These are phyloP conservation scores for Fusarium verticillioides DNA, from an alignment of 2,329 filamentous ascomycete species.

Conservation along the genomic window DNA sequence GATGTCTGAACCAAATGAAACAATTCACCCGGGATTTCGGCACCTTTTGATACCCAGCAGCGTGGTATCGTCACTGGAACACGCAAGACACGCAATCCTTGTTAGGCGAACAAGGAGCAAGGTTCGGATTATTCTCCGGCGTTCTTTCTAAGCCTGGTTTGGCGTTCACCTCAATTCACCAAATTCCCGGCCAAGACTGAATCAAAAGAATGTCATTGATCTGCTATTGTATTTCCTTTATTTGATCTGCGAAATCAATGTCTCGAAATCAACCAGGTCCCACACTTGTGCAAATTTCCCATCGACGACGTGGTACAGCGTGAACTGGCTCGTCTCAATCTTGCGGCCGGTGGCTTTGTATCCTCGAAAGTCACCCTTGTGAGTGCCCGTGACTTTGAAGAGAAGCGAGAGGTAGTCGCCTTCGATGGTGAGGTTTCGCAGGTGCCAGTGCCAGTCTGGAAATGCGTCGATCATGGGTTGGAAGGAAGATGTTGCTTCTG, in stretches of 20 bases:
- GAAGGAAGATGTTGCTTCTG: neutral
- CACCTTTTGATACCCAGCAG: neutral
- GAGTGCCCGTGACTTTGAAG: slow-evolving; percentile 4
- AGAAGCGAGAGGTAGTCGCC: slow-evolving; percentile 4
- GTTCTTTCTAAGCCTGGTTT: neutral
- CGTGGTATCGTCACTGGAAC: neutral
- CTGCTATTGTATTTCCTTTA: neutral
- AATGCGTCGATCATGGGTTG: slow-evolving; percentile 5
- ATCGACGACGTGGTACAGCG: slow-evolving; percentile 12
- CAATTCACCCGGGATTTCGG: neutral
- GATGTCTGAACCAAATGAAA: neutral
- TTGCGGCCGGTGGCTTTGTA: slow-evolving; percentile 1
- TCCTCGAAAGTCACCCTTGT: neutral
- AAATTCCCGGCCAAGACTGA: neutral
- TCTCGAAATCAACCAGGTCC: slow-evolving; percentile 15
- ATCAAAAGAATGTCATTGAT: neutral
- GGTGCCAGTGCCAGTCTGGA: slow-evolving; percentile 13
- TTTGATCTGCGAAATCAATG: slow-evolving; percentile 10
- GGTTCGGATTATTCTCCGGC: neutral
- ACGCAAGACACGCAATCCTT: neutral
- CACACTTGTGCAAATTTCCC: slow-evolving; percentile 1
- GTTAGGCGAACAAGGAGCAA: neutral
- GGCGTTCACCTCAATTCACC: neutral
- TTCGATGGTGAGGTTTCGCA: neutral
- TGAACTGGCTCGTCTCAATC: slow-evolving; percentile 10